These are phyloP conservation scores for Cephaloascus fragrans DNA, from an alignment of 805 yeast species.

Conservation along the genomic window DNA sequence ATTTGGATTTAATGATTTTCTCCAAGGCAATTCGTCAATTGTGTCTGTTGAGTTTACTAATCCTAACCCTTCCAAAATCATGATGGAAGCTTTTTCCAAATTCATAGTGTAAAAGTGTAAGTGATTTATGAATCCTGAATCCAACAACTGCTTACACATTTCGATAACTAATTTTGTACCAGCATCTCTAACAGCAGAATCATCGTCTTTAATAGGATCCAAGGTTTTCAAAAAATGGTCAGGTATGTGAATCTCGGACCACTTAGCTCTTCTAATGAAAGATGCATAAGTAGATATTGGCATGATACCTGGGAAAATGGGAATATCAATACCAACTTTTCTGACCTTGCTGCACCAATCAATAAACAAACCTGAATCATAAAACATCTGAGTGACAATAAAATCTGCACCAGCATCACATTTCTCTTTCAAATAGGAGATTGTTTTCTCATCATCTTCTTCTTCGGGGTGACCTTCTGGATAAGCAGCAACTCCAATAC, in stretches of 20 bases:
- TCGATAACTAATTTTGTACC: conserved; percentile 79
- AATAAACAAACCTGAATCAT: conserved; percentile 81
- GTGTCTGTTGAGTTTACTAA: conserved; percentile 32
- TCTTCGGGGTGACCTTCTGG: conserved; percentile 98
- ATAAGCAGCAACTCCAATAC: conserved; percentile 94
- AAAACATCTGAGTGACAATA: conserved; percentile 94
- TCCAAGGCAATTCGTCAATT: conserved; percentile 63
- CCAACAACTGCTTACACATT: conserved; percentile 67
- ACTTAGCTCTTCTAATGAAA: conserved; percentile 84
- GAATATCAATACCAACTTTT: conserved; percentile 64
- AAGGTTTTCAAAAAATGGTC: conserved; percentile 55
- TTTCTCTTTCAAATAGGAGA: conserved; percentile 69
- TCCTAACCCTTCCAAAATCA: conserved; percentile 72
- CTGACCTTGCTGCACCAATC: conserved; percentile 71
- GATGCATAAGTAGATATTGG: conserved; percentile 95
- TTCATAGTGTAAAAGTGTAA: conserved; percentile 97
- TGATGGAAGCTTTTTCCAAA: conserved; percentile 80
- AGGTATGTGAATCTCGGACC: conserved; percentile 87
- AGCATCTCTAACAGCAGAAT: conserved; percentile 71
- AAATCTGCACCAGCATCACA: conserved; percentile 93
- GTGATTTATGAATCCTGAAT: conserved; percentile 70
- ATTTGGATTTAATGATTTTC: conserved; percentile 75
- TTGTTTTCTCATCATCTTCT: conserved; percentile 31
- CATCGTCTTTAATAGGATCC: conserved; percentile 85
- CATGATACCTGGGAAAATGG: conserved; percentile 97